Percentiles rank a stretch among this genome's conserved stretches.
phyloP scores from a whole-genome alignment of 192 early-diverging fungal species.

The Linnemannia elongata region DNA sequence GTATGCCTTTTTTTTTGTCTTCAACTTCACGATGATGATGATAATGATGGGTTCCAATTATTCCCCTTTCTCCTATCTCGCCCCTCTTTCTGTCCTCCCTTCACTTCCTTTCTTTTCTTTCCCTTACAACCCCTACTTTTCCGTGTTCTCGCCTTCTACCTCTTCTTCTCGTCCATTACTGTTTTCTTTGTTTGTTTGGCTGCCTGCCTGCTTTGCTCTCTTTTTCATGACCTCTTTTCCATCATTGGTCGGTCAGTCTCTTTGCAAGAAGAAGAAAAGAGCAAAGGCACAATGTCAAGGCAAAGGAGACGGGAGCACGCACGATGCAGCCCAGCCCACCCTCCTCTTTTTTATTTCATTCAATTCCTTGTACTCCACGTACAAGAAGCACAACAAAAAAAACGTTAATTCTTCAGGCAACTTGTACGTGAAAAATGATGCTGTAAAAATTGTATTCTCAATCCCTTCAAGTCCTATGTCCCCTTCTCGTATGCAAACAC shows the following conservation, averaged over 20 bases:
- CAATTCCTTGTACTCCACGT: too few relatives aligned
- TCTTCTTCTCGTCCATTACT: background rate
- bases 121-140: background rate
- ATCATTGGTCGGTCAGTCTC: background rate
- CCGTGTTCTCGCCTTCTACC: background rate
- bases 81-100: background rate
- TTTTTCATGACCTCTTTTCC: background rate
- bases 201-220: background rate
- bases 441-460: background rate
- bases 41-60: background rate
- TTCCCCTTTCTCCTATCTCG: too few relatives aligned
- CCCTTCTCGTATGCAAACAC: background rate
- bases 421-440: background rate
- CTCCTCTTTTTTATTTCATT: too few relatives aligned
- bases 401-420: background rate
- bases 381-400: background rate
- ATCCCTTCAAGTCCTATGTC: too few relatives aligned
- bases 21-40: too few relatives aligned
- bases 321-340: too few relatives aligned
- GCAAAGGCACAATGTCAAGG: too few relatives aligned
- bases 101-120: background rate
- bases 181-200: background rate
- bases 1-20: too few relatives aligned
- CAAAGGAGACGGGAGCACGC: too few relatives aligned
- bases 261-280: too few relatives aligned